Conservation (phyloP, 495 filamentous ascomycete species). For the Talaromyces stipitatus region DNA sequence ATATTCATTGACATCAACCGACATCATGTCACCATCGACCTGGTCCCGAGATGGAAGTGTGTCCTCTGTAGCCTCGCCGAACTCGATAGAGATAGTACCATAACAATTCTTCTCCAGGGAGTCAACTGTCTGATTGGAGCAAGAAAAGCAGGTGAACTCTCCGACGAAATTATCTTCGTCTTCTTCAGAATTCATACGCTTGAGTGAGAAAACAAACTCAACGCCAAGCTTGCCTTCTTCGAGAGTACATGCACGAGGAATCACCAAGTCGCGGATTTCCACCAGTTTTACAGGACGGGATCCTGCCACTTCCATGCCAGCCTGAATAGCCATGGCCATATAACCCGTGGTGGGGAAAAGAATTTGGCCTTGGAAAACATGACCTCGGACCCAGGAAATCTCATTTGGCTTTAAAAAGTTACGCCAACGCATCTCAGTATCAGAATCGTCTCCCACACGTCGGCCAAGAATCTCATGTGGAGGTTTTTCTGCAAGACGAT, state of each 20-base stretch:
- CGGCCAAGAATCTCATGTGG: background rate
- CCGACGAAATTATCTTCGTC: no score
- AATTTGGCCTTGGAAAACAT: slow-evolving; percentile 13
- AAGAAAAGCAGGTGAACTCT: no score
- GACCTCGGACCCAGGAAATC: slow-evolving; percentile 13
- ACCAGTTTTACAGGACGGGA: background rate
- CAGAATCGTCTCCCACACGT: background rate
- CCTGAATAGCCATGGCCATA: slow-evolving; percentile 17
- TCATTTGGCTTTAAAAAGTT: slow-evolving; percentile 11
- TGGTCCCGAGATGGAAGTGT: background rate
- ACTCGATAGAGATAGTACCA: background rate
- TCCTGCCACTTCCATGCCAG: slow-evolving; percentile 7
- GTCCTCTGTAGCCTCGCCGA: background rate
- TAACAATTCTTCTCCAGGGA: no score
- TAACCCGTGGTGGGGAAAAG: slow-evolving; percentile 20
- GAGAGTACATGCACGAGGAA: slow-evolving; percentile 32
- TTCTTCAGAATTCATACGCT: no score
- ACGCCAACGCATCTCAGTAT: slow-evolving; percentile 19
- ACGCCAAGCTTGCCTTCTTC: no score
- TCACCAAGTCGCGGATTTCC: slow-evolving; percentile 14
- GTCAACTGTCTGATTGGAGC: slow-evolving; percentile 14
- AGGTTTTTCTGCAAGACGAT: background rate
- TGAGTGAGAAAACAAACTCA: no score
- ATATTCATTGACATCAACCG: slow-evolving; percentile 14
- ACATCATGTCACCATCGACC: background rate